These are phyloP conservation scores for Quercus phellos DNA, from an alignment of 331 rosid species.

Conservation along the genomic window DNA sequence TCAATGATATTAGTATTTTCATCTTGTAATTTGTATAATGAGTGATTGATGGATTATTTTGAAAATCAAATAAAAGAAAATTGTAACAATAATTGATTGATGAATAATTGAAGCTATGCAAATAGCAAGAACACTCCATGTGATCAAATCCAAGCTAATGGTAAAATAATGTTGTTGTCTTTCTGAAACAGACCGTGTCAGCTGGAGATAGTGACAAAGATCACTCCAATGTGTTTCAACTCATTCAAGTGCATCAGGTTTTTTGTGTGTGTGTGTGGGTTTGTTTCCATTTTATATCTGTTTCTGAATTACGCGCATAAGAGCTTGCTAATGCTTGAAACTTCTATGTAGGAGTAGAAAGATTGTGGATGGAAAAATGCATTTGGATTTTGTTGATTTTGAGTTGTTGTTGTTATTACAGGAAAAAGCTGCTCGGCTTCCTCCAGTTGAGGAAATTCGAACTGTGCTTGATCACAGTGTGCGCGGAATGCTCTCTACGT, in stretches of 20 bases:
- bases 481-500: slow-evolving; percentile 82
- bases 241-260: slow-evolving; percentile 89
- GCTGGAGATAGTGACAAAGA: slow-evolving; percentile 41
- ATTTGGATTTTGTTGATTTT: neutral
- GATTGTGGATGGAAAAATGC: neutral
- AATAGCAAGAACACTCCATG: neutral
- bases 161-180: slow-evolving; percentile 12
- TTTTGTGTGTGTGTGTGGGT: neutral
- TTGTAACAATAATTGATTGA: neutral
- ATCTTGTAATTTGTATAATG: neutral
- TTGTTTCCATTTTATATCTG: too few relatives aligned
- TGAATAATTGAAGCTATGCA: neutral
- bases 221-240: slow-evolving; percentile 46
- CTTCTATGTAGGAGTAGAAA: neutral
- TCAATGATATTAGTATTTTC: neutral
- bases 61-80: neutral
- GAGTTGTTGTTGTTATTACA: slow-evolving; percentile 28
- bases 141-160: slow-evolving; percentile 8
- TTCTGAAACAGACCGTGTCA: slow-evolving; percentile 39
- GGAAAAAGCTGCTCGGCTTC: slow-evolving; percentile 84
- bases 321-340: too few relatives aligned
- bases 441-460: slow-evolving; percentile 74
- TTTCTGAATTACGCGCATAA: too few relatives aligned
- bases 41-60: neutral
- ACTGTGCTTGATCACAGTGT: slow-evolving; percentile 60